Base-by-base conservation (phyloP, 148 eudicot species). In the Hydrangea macrophylla region DNA sequence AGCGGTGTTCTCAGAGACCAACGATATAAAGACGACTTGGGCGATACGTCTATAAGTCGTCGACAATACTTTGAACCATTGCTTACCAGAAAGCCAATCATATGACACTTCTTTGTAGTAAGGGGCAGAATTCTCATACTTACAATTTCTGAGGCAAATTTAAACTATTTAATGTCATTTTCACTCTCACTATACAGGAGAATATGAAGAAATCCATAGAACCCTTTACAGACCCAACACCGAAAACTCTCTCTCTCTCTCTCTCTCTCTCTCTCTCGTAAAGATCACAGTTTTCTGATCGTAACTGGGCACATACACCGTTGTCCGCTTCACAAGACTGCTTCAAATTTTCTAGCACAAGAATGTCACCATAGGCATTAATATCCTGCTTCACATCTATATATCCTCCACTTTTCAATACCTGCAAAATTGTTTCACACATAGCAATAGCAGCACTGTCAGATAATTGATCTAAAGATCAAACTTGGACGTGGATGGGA, bases 321-420 rank as follows among this genome's bases (percentile, higher is more conserved):
- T 65, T 73, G 54, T n/a, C 75, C 53, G 26, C 70, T 70, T 27
- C 60, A 67, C 48, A 76, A 20, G 61, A 57, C 54, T 40, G 58
- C 65, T 69, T 75, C 74, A 83, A 60, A 65, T 77, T 88, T 76
- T 83, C 80, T 60, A 51, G 67, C 37, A 88, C n/a, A 45, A 71
- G 27, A 56, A 88, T 83, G 45, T 79, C 81, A 39, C 58, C 78
- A 57, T 75, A 88, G 2, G 89, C 68, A 39, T 69, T 76, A n/a
- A n/a, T n/a, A 25, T 79, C 82, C 74, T 85, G 92, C 66, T 26
- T 64, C 70, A 85, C 85, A 22, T 79, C 74, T 53, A 88, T 58
- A 50, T 74, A 71, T 44, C 81, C 87, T 9, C 76, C 71, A 15
- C 78, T 74, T 58, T 65, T 73, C 75, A 88, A 31, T n/a, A 81